Evolutionary conservation across 495 filamentous ascomycete species (phyloP).

Genomic region (Neurospora sp.): DNA sequence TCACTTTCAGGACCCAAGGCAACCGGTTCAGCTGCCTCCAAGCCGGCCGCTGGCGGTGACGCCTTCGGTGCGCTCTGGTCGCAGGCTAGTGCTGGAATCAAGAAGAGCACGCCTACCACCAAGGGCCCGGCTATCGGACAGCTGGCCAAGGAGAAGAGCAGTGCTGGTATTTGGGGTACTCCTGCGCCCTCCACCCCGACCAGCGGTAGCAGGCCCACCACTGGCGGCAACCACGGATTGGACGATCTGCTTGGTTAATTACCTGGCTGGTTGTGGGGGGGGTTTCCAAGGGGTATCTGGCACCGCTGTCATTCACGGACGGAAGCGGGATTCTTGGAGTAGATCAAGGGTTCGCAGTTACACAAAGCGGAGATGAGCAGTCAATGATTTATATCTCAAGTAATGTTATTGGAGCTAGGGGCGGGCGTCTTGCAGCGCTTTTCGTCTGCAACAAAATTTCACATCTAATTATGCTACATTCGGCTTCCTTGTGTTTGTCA

Average conservation of each 20-base stretch:
- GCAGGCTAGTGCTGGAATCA: conserved; percentile 63
- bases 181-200: conserved; percentile 7
- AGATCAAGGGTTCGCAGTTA: not conserved
- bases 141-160: conserved; percentile 92
- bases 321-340: not conserved
- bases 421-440: not conserved
- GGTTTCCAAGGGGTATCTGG: not conserved
- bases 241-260: conserved; percentile 36
- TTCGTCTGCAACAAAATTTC: not conserved
- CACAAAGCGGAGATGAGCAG: not conserved
- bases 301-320: not conserved
- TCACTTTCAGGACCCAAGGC: conserved; percentile 14
- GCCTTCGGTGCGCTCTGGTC: conserved; percentile 84
- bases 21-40: conserved; percentile 30
- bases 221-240: conserved; percentile 24
- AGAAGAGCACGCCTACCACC: conserved; percentile 56
- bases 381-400: not conserved
- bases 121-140: conserved; percentile 70
- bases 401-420: not conserved
- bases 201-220: conserved; percentile 9
- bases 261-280: not conserved
- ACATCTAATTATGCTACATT: not conserved
- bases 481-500: not conserved
- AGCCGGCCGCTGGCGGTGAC: conserved; percentile 53
- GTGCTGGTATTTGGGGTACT: conserved; percentile 81